phyloP scores from a whole-genome alignment of 2,329 filamentous ascomycete species.

The Colletotrichum gloeosporioides region DNA sequence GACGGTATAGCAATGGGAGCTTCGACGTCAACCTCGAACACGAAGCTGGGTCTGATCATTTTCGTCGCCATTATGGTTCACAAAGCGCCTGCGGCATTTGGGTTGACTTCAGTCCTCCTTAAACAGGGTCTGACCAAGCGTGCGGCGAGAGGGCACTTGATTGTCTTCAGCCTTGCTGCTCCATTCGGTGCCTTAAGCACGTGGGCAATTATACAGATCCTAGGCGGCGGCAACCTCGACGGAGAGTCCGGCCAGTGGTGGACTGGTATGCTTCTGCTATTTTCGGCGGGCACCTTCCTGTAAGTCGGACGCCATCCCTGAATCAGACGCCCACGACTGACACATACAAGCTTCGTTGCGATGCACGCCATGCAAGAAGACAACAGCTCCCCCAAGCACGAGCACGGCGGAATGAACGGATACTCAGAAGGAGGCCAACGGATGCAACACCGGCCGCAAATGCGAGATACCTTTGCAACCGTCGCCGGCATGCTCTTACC shows the following conservation, averaged over 20 bases:
- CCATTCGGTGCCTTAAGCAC: constrained; percentile 85
- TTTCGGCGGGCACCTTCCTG: constrained; percentile 95
- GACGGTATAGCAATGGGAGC: constrained; percentile 97
- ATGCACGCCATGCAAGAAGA: constrained; percentile 98
- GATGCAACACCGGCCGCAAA: constrained; percentile 61
- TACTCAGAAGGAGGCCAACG: constrained; percentile 52
- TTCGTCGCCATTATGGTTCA: constrained; percentile 98
- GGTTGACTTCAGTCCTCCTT: constrained; percentile 85
- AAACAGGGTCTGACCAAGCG: constrained; percentile 92
- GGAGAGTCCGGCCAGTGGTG: constrained; percentile 78
- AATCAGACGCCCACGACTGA: background rate
- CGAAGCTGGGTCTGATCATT: constrained; percentile 84
- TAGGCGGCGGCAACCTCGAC: constrained; percentile 66
- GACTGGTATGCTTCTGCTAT: constrained; percentile 92
- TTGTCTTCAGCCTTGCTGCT: constrained; percentile 91
- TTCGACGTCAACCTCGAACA: constrained; percentile 76
- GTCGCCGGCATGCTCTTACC: constrained; percentile 81
- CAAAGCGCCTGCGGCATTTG: constrained; percentile 95
- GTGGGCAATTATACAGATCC: constrained; percentile 77
- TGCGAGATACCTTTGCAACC: constrained; percentile 74
- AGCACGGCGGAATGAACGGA: constrained; percentile 59
- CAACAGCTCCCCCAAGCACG: constrained; percentile 52
- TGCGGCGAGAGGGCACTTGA: constrained; percentile 80
- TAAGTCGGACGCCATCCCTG: constrained; percentile 52
- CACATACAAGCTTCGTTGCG: constrained; percentile 74